Evolutionary conservation across 1,284 basidiomycete genomes (phyloP), one percentile per base, ranked within the genome.

Genomic region (Kalmanozyma brasiliensis): DNA sequence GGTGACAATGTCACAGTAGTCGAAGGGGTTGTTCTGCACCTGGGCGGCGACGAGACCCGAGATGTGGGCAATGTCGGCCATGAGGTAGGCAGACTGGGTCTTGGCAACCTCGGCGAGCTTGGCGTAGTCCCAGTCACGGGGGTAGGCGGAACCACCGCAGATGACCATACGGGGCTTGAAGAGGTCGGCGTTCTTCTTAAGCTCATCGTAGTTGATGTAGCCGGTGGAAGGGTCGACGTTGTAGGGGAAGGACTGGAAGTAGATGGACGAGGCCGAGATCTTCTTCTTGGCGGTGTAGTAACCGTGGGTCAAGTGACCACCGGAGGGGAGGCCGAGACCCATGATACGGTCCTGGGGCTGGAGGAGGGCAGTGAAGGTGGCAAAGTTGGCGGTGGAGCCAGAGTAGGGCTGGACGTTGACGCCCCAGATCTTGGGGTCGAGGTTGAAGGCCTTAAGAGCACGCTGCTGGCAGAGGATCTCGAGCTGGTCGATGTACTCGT

Each of bases 391-490:
- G 24, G 73, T 76, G 42, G 78, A 78, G 76, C 92, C 94, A 79
- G 94, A 97, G 86, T 98, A 99, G 17, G 96, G 96, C 85, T 99
- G 96, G 67, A 99, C 96, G 83, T 98, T 98, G 84, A 98, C 94
- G 79, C 96, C 95, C 96, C 96, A 98, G 59, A 85, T 79, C 64
- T 88, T 86, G 51, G 91, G 88, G 85, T 98, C 94, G 72, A 98
- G 91, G 87, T 93, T 89, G 88, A 98, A 99, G 9, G 96, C 94
- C 85, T 91, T 86, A 75, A 99, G 88, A 32, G 96, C 96, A 82
- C 96, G 92, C 85, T 94, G 90, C 84, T 93, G 92, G 86, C 92
- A 94, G 63, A 99, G 89, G 68, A 88, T 85, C 86, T 98, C 96
- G 78, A 99, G 91, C 83, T 95, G 91, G 83, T 98, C 96, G 78